Percentiles rank a stretch among this genome's conserved stretches.
phyloP scores from a whole-genome alignment of 805 yeast genomes.

The Pichia nakasei region DNA sequence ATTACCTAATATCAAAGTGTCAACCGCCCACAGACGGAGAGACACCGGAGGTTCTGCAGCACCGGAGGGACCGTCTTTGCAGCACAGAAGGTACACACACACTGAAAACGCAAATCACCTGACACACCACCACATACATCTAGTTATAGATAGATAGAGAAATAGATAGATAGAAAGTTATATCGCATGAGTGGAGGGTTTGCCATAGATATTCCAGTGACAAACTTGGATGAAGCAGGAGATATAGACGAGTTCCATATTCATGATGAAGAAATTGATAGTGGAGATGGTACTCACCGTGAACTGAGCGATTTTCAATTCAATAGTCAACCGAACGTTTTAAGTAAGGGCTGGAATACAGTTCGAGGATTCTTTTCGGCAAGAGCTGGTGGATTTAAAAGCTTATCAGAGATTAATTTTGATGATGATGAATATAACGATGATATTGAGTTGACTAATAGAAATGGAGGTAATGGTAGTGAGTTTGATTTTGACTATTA shows the following conservation, averaged over 20 bases:
- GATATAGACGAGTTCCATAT: conserved; percentile 28
- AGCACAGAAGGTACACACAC: too few species aligned
- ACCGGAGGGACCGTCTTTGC: too few species aligned
- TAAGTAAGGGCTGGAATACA: not conserved
- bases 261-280: conserved; percentile 12
- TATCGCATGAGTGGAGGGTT: conserved; percentile 5
- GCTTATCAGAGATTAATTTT: not conserved
- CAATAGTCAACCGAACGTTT: not conserved
- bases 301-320: conserved; percentile 11
- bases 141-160: too few species aligned
- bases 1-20: too few species aligned
- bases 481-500: conserved; percentile 2
- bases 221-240: conserved; percentile 46
- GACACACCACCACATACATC: too few species aligned
- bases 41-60: too few species aligned
- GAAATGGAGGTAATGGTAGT: conserved; percentile 3
- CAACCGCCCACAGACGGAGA: too few species aligned
- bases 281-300: conserved; percentile 11
- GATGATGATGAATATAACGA: conserved; percentile 3
- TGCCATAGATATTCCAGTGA: conserved; percentile 44
- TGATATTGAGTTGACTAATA: conserved; percentile 10
- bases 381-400: not conserved
- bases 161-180: too few species aligned
- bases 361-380: not conserved
- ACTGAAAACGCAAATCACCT: too few species aligned